phyloP scores from a whole-genome alignment of 495 filamentous ascomycete genomes.

The Penicillium canariense region DNA sequence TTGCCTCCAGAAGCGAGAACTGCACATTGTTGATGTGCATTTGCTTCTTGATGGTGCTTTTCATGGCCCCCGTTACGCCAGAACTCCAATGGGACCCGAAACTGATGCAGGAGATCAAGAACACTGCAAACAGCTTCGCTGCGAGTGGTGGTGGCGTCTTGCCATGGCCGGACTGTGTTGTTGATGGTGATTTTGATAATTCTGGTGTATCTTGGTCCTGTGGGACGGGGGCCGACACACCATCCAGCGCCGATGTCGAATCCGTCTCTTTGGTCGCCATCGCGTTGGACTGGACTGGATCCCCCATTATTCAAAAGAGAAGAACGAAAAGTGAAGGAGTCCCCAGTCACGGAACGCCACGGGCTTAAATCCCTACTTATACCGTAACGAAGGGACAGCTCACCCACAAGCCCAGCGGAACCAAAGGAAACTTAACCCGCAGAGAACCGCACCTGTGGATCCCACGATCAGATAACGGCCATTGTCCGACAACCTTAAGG shows the following conservation, averaged over 20 bases:
- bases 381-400: no score
- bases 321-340: background rate
- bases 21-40: conserved; percentile 42
- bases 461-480: conserved; percentile 16
- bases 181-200: background rate
- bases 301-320: background rate
- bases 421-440: background rate
- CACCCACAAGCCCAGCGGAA: background rate
- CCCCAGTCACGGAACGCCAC: background rate
- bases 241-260: conserved; percentile 14
- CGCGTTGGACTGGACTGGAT: background rate
- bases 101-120: conserved; percentile 43
- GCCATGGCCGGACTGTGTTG: conserved; percentile 9
- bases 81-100: conserved; percentile 45
- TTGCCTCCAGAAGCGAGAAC: conserved; percentile 44
- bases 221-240: conserved; percentile 4
- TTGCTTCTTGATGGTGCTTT: conserved; percentile 46
- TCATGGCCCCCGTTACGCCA: conserved; percentile 45
- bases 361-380: background rate
- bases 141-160: conserved; percentile 32
- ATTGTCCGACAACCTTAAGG: conserved; percentile 14
- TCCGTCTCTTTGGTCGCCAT: conserved; percentile 14
- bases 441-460: conserved; percentile 1
- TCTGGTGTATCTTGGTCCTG: background rate
- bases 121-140: conserved; percentile 35